Conservation (phyloP, 2,329 filamentous ascomycete genomes). For the Aspergillus quadricinctus region DNA sequence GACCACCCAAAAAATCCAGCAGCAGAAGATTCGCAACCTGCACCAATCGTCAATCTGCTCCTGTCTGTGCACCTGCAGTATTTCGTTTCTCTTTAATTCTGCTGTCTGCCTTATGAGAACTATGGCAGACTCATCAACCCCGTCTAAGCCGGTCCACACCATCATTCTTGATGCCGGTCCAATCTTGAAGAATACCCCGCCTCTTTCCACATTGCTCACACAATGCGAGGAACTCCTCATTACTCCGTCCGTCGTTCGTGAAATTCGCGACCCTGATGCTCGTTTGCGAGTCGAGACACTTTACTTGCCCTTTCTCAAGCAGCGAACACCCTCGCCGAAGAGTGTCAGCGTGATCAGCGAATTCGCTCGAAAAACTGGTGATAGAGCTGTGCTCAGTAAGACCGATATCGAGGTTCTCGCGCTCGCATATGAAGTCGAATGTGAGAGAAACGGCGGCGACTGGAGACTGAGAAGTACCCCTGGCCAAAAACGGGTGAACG, state of each 20-base stretch:
- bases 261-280: slow-evolving; percentile 82
- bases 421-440: slow-evolving; percentile 89
- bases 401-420: slow-evolving; percentile 88
- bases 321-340: slow-evolving; percentile 68
- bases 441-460: slow-evolving; percentile 82
- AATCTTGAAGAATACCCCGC: slow-evolving; percentile 87
- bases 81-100: neutral
- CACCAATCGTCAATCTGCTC: slow-evolving; percentile 1
- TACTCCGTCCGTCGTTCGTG: slow-evolving; percentile 76
- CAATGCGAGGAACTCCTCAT: slow-evolving; percentile 76
- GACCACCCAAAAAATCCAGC: slow-evolving; percentile 31
- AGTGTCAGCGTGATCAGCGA: slow-evolving; percentile 76
- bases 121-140: slow-evolving; percentile 22
- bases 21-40: slow-evolving; percentile 6
- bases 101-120: neutral
- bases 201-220: slow-evolving; percentile 73
- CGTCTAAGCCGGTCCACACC: slow-evolving; percentile 67
- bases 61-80: neutral
- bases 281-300: slow-evolving; percentile 77
- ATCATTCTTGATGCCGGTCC: slow-evolving; percentile 88
- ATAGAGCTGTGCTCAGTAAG: slow-evolving; percentile 79
- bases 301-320: slow-evolving; percentile 75
- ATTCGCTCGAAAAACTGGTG: slow-evolving; percentile 86
- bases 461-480: slow-evolving; percentile 77
- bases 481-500: slow-evolving; percentile 73